phyloP scores from a whole-genome alignment of 345 rosid genomes.

The Eucalyptus erythrocorys region DNA sequence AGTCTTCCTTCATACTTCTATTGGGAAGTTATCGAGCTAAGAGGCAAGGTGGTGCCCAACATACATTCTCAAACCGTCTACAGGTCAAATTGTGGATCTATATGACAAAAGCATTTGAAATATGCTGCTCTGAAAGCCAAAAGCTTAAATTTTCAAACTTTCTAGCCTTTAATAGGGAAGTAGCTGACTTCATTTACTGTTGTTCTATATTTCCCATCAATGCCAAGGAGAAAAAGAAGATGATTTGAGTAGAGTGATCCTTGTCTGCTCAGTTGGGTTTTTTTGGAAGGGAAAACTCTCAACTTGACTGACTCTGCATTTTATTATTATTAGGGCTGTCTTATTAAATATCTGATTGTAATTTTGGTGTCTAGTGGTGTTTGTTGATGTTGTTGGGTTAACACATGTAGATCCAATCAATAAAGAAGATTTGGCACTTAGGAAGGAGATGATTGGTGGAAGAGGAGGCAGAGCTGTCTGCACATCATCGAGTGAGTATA shows the following conservation, averaged over 20 bases:
- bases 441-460: slow-evolving; percentile 3
- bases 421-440: slow-evolving; percentile 6
- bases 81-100: not conserved
- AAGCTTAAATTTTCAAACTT: not conserved
- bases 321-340: not conserved
- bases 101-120: not conserved
- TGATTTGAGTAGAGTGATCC: not conserved
- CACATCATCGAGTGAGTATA: slow-evolving; percentile 2
- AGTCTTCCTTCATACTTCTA: not conserved
- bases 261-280: not conserved
- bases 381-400: not conserved
- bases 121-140: not conserved
- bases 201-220: not conserved
- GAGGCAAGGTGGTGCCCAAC: not conserved
- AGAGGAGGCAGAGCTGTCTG: slow-evolving; percentile 13
- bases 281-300: not conserved
- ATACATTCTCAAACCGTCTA: not conserved
- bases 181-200: not conserved
- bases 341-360: not conserved
- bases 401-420: slow-evolving; percentile 15
- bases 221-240: not conserved
- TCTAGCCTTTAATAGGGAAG: not conserved
- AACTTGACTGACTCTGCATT: not conserved
- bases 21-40: not conserved
- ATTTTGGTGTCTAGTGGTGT: not conserved